Evolutionary conservation across 495 filamentous ascomycete genomes (phyloP).

Genomic region (Copromyces sp.): DNA sequence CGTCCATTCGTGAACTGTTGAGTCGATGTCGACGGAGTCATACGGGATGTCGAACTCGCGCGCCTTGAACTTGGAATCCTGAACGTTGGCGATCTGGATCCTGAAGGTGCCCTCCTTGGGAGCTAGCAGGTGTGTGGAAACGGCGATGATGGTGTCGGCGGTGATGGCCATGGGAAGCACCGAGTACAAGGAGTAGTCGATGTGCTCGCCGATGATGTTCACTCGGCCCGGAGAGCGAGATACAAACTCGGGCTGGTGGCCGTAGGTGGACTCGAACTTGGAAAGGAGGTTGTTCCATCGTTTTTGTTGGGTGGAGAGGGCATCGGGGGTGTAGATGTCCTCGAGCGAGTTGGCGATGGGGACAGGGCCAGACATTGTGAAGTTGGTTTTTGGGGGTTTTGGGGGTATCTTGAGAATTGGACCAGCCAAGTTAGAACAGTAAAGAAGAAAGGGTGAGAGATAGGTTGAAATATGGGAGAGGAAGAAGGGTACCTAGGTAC

Average conservation of each 20-base stretch:
- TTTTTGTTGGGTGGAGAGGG: constrained; percentile 41
- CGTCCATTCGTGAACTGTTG: constrained; percentile 82
- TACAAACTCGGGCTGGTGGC: constrained; percentile 64
- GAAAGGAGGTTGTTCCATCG: constrained; percentile 65
- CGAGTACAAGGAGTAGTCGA: constrained; percentile 95
- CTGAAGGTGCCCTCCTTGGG: constrained; percentile 25
- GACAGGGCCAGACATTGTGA: constrained; percentile 46
- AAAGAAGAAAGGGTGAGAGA: neutral
- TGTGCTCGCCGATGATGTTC: constrained; percentile 98
- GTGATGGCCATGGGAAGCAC: constrained; percentile 92
- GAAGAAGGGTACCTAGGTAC: neutral
- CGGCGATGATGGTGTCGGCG: constrained; percentile 81
- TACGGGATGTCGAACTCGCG: constrained; percentile 64
- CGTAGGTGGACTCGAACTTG: constrained; percentile 65
- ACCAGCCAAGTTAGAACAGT: neutral
- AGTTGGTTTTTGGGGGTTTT: neutral
- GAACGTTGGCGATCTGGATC: constrained; percentile 64
- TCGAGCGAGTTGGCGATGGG: constrained; percentile 48
- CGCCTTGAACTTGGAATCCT: constrained; percentile 62
- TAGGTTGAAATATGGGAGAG: neutral
- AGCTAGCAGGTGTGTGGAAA: constrained; percentile 47
- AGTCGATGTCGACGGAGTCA: constrained; percentile 66
- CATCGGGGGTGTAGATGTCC: constrained; percentile 60
- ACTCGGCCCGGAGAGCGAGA: constrained; percentile 86
- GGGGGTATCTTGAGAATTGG: neutral